These are phyloP conservation scores for Cryptosporidium baileyi DNA, from an alignment of 169 alveolate genomes.

Conservation along the genomic window DNA sequence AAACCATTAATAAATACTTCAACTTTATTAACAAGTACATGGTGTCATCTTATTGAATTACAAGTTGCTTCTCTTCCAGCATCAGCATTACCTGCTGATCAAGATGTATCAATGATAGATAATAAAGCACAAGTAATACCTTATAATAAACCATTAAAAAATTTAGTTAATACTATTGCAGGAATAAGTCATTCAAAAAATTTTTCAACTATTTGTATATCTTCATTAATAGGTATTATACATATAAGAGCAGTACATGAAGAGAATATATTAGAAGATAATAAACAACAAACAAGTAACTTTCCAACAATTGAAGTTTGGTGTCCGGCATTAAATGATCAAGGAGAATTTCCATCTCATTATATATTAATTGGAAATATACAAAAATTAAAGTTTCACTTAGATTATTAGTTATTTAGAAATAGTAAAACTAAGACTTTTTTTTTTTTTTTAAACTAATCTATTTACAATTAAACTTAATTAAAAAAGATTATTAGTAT, in stretches of 20 bases:
- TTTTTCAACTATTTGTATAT: not conserved
- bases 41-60: conserved; percentile 69
- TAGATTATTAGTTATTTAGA: conserved; percentile 3
- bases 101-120: conserved; percentile 65
- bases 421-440: not conserved
- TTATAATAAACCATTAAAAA: conserved; percentile 49
- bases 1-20: conserved; percentile 11
- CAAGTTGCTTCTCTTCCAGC: conserved; percentile 63
- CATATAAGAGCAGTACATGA: conserved; percentile 67
- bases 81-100: conserved; percentile 68
- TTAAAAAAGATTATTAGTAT: not conserved
- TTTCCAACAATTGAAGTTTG: conserved; percentile 56
- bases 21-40: conserved; percentile 39
- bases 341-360: conserved; percentile 68
- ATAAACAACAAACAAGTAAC: not conserved
- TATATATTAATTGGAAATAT: conserved; percentile 44
- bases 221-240: conserved; percentile 33
- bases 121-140: conserved; percentile 56
- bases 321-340: conserved; percentile 59
- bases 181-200: conserved; percentile 58
- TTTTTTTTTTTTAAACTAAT: not conserved
- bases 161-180: conserved; percentile 30
- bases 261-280: conserved; percentile 19
- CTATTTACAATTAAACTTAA: not conserved
- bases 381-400: conserved; percentile 34